Conservation (phyloP, 2,329 filamentous ascomycete genomes). For the Elsinoe ampelina region DNA sequence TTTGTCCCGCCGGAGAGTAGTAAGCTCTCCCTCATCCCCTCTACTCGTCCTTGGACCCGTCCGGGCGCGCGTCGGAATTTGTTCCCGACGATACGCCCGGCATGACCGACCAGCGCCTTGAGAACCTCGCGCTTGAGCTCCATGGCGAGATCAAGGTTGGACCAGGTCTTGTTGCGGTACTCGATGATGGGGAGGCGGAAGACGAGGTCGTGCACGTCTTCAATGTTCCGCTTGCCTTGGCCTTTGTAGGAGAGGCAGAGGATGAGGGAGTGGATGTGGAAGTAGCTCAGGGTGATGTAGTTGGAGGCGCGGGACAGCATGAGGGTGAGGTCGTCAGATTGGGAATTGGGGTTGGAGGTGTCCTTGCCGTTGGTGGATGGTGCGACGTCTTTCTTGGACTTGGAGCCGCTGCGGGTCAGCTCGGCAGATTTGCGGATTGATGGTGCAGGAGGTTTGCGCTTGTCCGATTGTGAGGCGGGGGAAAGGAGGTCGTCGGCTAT, state of each 20-base stretch:
- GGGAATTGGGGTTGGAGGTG: constrained; percentile 30
- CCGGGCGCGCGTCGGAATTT: constrained; percentile 59
- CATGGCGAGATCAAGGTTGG: constrained; percentile 85
- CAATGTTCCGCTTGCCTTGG: constrained; percentile 86
- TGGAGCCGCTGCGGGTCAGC: constrained; percentile 31
- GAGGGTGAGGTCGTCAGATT: constrained; percentile 82
- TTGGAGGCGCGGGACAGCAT: constrained; percentile 94
- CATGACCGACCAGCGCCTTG: constrained; percentile 86
- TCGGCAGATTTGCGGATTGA: constrained; percentile 23
- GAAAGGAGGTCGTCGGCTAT: constrained; percentile 17
- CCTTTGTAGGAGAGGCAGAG: constrained; percentile 95
- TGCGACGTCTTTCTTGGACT: constrained; percentile 24
- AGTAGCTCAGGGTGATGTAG: constrained; percentile 94
- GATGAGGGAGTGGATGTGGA: constrained; percentile 90
- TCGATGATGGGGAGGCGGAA: constrained; percentile 91
- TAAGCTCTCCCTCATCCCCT: background rate
- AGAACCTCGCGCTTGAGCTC: constrained; percentile 92
- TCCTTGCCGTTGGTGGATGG: constrained; percentile 45
- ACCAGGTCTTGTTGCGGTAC: constrained; percentile 99
- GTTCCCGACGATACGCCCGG: constrained; percentile 93
- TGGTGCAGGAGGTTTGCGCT: constrained; percentile 21
- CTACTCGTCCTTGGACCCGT: background rate
- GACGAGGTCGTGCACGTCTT: constrained; percentile 95
- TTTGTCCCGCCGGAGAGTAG: background rate
- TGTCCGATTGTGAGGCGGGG: constrained; percentile 20